phyloP scores from a whole-genome alignment of 805 yeast genomes.

The Candida hungchunana region DNA sequence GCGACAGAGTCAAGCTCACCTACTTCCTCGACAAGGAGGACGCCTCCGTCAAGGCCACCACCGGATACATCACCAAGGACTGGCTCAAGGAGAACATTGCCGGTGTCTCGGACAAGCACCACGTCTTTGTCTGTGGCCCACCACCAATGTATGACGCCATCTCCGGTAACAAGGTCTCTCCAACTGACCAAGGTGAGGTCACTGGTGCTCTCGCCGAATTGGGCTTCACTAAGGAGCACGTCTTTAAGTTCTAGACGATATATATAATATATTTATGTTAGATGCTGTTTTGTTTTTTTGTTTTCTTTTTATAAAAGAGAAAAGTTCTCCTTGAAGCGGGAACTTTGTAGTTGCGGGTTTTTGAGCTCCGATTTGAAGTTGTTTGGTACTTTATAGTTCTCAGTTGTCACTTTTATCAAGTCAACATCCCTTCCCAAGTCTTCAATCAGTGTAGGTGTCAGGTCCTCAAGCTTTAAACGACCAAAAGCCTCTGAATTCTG shows the following conservation, averaged over 20 bases:
- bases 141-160: slow-evolving; percentile 84
- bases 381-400: slow-evolving; percentile 6
- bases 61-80: slow-evolving; percentile 79
- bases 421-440: slow-evolving; percentile 21
- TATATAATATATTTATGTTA: no score
- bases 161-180: slow-evolving; percentile 81
- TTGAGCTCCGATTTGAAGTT: slow-evolving; percentile 13
- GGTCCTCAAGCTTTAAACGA: slow-evolving; percentile 12
- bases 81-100: slow-evolving; percentile 59
- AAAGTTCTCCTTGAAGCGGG: slow-evolving; percentile 6
- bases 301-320: no score
- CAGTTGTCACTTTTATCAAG: slow-evolving; percentile 2
- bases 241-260: slow-evolving; percentile 78
- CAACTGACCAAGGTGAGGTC: slow-evolving; percentile 92
- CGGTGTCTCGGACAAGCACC: slow-evolving; percentile 61
- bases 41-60: slow-evolving; percentile 42
- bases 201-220: slow-evolving; percentile 83
- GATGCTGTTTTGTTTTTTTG: no score
- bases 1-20: slow-evolving; percentile 71
- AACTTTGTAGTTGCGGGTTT: slow-evolving; percentile 18
- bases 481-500: slow-evolving; percentile 9
- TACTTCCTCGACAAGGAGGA: slow-evolving; percentile 73
- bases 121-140: slow-evolving; percentile 93
- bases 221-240: slow-evolving; percentile 83
- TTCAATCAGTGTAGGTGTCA: slow-evolving; percentile 7